phyloP scores from a whole-genome alignment of 202 grass and related monocot species.

The Cymbopogon flexuosus region DNA sequence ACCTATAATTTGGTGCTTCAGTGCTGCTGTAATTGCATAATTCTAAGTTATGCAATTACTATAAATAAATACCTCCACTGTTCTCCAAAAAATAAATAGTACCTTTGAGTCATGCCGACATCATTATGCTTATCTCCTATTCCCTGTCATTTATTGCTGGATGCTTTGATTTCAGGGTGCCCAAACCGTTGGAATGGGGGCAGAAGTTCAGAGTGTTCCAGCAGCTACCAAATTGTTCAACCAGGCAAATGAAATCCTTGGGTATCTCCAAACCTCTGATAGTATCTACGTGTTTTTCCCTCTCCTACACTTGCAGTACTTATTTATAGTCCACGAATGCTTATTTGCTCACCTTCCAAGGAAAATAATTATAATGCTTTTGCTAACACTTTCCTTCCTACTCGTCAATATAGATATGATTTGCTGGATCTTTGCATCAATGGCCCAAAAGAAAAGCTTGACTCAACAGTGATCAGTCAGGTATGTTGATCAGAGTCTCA shows the following conservation, averaged over 20 bases:
- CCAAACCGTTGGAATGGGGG: slow-evolving; percentile 89
- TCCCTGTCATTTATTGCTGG: background rate
- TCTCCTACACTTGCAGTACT: background rate
- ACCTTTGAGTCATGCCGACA: background rate
- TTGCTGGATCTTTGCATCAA: slow-evolving; percentile 84
- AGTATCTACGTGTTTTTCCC: background rate
- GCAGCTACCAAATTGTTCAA: slow-evolving; percentile 68
- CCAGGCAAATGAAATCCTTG: slow-evolving; percentile 90
- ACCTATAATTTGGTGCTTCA: background rate
- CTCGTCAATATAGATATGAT: slow-evolving; percentile 55
- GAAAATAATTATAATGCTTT: background rate
- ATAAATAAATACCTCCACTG: background rate
- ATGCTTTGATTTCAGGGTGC: slow-evolving; percentile 55
- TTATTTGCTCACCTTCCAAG: background rate
- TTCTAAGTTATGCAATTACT: background rate
- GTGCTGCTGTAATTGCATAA: background rate
- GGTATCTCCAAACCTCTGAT: slow-evolving; percentile 37
- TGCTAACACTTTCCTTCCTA: background rate
- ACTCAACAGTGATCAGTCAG: slow-evolving; percentile 97
- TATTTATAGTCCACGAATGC: background rate
- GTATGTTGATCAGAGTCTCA: slow-evolving; percentile 37
- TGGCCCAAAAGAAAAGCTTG: slow-evolving; percentile 89
- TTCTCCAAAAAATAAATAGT: background rate
- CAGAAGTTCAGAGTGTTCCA: slow-evolving; percentile 58
- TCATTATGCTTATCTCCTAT: background rate